Conservation (phyloP, 2,329 filamentous ascomycete genomes). For the Nemania sp. region DNA sequence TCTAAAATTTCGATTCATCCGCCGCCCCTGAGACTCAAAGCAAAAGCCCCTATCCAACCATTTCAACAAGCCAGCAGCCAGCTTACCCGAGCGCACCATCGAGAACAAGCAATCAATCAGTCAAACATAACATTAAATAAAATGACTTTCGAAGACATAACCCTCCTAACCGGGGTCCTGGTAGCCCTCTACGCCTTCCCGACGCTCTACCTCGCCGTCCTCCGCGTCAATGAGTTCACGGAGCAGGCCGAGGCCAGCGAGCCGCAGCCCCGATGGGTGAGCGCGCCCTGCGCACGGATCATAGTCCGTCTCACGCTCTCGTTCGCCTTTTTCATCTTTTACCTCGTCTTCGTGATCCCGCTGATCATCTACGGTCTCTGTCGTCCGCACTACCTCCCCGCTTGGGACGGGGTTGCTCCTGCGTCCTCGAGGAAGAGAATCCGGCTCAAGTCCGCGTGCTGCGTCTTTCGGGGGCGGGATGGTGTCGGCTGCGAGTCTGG, state of each 20-base stretch:
- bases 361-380: constrained; percentile 36
- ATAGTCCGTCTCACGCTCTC: neutral
- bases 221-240: neutral
- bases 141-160: neutral
- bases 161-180: neutral
- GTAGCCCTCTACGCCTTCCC: neutral
- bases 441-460: neutral
- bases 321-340: neutral
- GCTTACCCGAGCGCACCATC: too few species aligned
- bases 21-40: too few species aligned
- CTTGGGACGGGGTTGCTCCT: neutral
- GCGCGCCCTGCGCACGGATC: neutral
- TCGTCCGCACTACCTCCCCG: neutral
- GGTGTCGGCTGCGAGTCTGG: neutral
- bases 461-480: neutral
- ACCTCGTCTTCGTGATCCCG: neutral
- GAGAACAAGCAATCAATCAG: too few species aligned
- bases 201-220: neutral
- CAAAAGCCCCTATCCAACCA: too few species aligned
- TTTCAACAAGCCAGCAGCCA: too few species aligned
- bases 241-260: neutral
- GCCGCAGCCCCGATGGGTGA: neutral
- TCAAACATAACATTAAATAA: neutral
- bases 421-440: neutral
- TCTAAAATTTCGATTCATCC: too few species aligned